Evolutionary conservation across 2,329 filamentous ascomycete species (phyloP), one percentile per base, ranked within the genome.

Genomic region (Aureobasidium sp.): DNA sequence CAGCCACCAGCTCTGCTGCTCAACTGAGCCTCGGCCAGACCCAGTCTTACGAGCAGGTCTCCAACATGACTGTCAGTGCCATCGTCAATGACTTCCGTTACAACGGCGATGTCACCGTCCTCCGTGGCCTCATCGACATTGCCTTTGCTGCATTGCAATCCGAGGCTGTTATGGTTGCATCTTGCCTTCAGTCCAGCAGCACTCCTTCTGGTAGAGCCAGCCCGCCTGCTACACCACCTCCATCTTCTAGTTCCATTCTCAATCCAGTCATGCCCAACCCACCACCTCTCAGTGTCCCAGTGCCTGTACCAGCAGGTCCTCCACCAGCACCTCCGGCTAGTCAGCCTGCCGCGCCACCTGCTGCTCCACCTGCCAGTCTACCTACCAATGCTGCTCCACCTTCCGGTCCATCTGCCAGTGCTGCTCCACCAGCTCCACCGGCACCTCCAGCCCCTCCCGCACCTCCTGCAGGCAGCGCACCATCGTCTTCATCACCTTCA

Each of bases 11-110:
- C n/a, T 37, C 45, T 34, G 39, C 32, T 29, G 54, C 54, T 48
- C 54, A 58, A 48, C 13, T 16, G 16, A 48, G 32, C 27, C 52
- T 27, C 9, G 25, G 34, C 21, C 54, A 59, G 44, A 42, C 45
- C 13, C 57, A 59, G 57, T 41, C 57, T 34, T 59, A 59, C 36
- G 57, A 59, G 32, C 57, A 59, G 29, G 41, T 50, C 41, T 44
- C 57, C 36, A 59, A 42, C 45, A 50, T 45, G 44, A 59, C 57
- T 8, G 57, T 59, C 45, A 59, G 29, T 30, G 41, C 57, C 57
- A 49, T 59, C 25, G 57, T 59, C 57, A 59, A 59, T n/a, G 57
- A 59, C 57, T 59, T 59, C 45, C 44, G 57, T 10, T 44, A 45
- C 57, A 59, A 59, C 11, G 57, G 57, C 45, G 57, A 59, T 50